Evolutionary conservation across 2,329 filamentous ascomycete species (phyloP).

Genomic region (Colletotrichum tabaci): DNA sequence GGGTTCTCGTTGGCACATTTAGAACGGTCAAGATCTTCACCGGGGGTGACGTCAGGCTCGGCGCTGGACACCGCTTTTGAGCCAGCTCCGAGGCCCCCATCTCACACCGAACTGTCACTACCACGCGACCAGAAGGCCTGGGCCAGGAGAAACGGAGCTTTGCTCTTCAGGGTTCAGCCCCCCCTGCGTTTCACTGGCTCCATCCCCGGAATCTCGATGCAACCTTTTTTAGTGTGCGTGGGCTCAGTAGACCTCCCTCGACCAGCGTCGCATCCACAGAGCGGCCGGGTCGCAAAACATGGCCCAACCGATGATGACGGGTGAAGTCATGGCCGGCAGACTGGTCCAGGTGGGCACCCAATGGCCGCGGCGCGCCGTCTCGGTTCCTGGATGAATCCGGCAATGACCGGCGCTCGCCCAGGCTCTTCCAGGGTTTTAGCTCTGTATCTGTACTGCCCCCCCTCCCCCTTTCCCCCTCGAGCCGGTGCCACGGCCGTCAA

Average conservation of each 20-base stretch:
- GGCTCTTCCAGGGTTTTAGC: slow-evolving; percentile 34
- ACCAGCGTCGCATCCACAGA: slow-evolving; percentile 19
- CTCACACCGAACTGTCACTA: neutral
- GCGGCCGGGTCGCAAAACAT: slow-evolving; percentile 18
- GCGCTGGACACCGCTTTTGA: slow-evolving; percentile 23
- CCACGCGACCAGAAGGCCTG: slow-evolving; percentile 13
- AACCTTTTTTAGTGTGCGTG: neutral
- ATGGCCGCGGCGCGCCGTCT: slow-evolving; percentile 21
- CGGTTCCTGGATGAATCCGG: slow-evolving; percentile 38
- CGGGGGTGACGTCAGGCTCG: slow-evolving; percentile 31
- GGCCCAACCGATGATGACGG: slow-evolving; percentile 39
- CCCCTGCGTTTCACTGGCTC: slow-evolving; percentile 13
- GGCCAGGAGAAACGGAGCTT: slow-evolving; percentile 1
- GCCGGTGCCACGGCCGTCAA: slow-evolving; percentile 15
- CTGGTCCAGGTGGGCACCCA: slow-evolving; percentile 26
- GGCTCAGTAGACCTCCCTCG: neutral
- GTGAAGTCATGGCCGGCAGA: slow-evolving; percentile 42
- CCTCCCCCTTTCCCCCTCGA: neutral
- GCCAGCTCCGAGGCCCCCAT: slow-evolving; percentile 4
- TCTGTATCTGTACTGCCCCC: neutral
- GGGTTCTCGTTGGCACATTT: neutral
- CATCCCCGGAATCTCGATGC: slow-evolving; percentile 31
- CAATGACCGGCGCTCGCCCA: slow-evolving; percentile 27
- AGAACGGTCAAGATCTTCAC: neutral
- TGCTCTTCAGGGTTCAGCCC: slow-evolving; percentile 8